Percentiles rank a stretch among this genome's conserved stretches.
phyloP scores from a whole-genome alignment of 306 rosid genomes.

The Cucumis hystrix region DNA sequence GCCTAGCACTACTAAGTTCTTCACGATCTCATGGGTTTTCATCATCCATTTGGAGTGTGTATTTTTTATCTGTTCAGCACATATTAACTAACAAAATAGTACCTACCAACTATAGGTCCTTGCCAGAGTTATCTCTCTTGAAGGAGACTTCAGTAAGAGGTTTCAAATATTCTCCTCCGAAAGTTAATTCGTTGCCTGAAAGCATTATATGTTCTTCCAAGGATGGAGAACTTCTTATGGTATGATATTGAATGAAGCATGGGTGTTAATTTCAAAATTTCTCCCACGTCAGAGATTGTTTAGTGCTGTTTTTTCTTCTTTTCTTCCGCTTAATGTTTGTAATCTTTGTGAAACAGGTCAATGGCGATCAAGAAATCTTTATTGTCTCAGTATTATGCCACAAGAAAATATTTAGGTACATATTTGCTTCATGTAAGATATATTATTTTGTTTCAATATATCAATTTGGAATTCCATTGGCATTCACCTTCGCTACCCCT shows the following conservation, averaged over 20 bases:
- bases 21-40: neutral
- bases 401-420: slow-evolving; percentile 53
- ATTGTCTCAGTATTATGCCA: slow-evolving; percentile 42
- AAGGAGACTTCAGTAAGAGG: slow-evolving; percentile 63
- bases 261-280: neutral
- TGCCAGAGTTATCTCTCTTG: slow-evolving; percentile 55
- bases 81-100: neutral
- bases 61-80: neutral
- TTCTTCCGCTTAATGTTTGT: neutral
- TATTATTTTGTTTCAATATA: neutral
- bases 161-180: slow-evolving; percentile 44
- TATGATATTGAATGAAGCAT: slow-evolving; percentile 14
- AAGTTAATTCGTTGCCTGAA: slow-evolving; percentile 32
- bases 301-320: neutral
- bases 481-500: too few species aligned
- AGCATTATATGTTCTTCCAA: slow-evolving; percentile 49
- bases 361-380: slow-evolving; percentile 61
- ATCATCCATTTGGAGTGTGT: neutral
- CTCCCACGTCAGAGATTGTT: neutral
- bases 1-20: neutral
- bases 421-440: neutral
- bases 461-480: neutral
- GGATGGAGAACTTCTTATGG: slow-evolving; percentile 69
- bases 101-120: slow-evolving; percentile 37
- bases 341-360: slow-evolving; percentile 35